phyloP scores from a whole-genome alignment of 768 basidiomycete species.

The Naganishia randhawae region DNA sequence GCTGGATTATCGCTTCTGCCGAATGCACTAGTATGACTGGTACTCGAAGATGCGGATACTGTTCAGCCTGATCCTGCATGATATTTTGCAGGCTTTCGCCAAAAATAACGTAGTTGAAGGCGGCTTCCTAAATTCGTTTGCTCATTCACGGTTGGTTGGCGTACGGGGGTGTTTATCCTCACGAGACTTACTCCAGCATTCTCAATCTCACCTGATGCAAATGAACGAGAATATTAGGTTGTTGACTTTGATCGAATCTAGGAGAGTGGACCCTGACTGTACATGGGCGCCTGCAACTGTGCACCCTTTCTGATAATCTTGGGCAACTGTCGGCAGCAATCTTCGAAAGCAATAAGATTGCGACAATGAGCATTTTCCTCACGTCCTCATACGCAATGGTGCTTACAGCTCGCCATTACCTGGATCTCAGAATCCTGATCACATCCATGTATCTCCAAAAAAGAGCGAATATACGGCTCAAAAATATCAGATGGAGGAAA shows the following conservation, averaged over 20 bases:
- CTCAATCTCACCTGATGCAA: constrained; percentile 70
- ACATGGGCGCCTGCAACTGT: constrained; percentile 30
- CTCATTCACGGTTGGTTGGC: too few species aligned
- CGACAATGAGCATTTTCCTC: not conserved
- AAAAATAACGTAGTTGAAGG: constrained; percentile 91
- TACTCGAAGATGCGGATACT: constrained; percentile 76
- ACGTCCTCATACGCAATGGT: not conserved
- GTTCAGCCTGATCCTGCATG: constrained; percentile 75
- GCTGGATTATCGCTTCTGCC: constrained; percentile 80
- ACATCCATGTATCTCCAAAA: constrained; percentile 63
- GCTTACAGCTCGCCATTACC: constrained; percentile 68
- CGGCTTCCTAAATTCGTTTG: constrained; percentile 72
- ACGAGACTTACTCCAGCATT: constrained; percentile 66
- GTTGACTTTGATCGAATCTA: not conserved
- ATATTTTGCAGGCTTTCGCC: constrained; percentile 83
- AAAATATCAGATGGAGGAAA: constrained; percentile 94
- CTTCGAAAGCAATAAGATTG: not conserved
- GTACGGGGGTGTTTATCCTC: too few species aligned
- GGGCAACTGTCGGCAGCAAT: constrained; percentile 73
- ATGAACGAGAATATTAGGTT: not conserved
- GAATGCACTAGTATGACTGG: constrained; percentile 93
- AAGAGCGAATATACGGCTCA: constrained; percentile 74
- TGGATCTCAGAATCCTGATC: constrained; percentile 6
- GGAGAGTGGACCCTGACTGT: constrained; percentile 64
- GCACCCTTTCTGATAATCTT: constrained; percentile 78